Percentiles rank a stretch among this genome's conserved stretches.
These are phyloP conservation scores for Marasmius sp. DNA, from an alignment of 1,284 basidiomycete genomes.

Conservation along the genomic window DNA sequence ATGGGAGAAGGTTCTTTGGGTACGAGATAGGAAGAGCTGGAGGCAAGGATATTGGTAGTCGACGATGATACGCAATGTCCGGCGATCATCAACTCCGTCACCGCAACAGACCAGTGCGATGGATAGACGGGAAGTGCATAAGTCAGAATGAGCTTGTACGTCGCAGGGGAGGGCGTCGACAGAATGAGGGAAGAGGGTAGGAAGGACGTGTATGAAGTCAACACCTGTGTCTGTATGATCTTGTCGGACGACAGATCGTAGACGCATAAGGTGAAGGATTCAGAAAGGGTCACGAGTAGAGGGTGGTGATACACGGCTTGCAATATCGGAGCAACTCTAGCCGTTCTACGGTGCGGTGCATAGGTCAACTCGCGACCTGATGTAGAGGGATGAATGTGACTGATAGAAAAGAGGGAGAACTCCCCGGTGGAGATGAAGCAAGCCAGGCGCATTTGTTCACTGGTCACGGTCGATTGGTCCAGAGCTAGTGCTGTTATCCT, in stretches of 20 bases:
- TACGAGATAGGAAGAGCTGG: constrained; percentile 8
- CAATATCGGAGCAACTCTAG: constrained; percentile 47
- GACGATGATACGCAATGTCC: constrained; percentile 24
- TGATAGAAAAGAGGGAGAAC: constrained; percentile 55
- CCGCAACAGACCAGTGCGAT: constrained; percentile 76
- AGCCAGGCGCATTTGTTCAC: constrained; percentile 47
- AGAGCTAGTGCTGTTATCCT: constrained; percentile 62
- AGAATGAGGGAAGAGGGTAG: constrained; percentile 72
- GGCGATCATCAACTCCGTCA: constrained; percentile 70
- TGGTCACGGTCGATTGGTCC: constrained; percentile 63
- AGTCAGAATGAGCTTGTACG: constrained; percentile 72
- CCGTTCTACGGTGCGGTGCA: constrained; percentile 38
- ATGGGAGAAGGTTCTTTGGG: constrained; percentile 28
- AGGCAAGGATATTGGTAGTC: constrained; percentile 16
- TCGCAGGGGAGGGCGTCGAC: constrained; percentile 51
- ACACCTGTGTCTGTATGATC: constrained; percentile 57
- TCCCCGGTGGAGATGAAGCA: constrained; percentile 69
- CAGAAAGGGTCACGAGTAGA: constrained; percentile 67
- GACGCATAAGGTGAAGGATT: constrained; percentile 62
- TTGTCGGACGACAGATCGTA: constrained; percentile 59
- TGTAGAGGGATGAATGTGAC: constrained; percentile 41
- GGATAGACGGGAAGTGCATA: constrained; percentile 79
- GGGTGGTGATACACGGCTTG: constrained; percentile 77
- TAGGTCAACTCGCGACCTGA: constrained; percentile 48
- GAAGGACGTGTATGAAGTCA: constrained; percentile 72